These are phyloP conservation scores for Vanilla planifolia DNA, from an alignment of 106 monocot genomes.

Conservation along the genomic window DNA sequence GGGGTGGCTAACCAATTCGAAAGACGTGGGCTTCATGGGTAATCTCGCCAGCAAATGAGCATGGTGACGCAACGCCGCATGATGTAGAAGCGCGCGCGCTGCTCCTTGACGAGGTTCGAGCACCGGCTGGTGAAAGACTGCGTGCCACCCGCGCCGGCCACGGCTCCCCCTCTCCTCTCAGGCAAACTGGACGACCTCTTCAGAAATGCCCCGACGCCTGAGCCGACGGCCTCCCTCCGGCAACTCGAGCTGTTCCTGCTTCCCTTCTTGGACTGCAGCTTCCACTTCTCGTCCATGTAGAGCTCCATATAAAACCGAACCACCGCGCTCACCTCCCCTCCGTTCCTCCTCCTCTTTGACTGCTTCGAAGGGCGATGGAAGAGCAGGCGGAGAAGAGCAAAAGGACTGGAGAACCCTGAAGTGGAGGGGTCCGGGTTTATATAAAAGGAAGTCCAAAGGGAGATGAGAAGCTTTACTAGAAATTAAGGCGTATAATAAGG, in stretches of 20 bases:
- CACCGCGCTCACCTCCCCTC: no score
- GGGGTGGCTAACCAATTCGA: no score
- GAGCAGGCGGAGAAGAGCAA: neutral
- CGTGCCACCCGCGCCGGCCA: neutral
- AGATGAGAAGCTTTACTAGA: no score
- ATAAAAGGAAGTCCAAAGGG: no score
- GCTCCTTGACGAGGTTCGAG: slow-evolving; percentile 5
- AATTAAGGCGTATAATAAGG: no score
- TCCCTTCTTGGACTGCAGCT: slow-evolving; percentile 7
- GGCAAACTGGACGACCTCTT: slow-evolving; percentile 6
- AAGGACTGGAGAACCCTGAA: neutral
- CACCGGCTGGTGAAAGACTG: slow-evolving; percentile 3
- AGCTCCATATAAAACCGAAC: slow-evolving; percentile 11
- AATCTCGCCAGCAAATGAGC: slow-evolving; percentile 6
- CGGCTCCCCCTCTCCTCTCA: neutral
- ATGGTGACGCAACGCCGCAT: slow-evolving; percentile 1
- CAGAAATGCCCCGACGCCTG: neutral
- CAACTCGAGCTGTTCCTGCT: slow-evolving; percentile 1
- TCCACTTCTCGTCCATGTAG: slow-evolving; percentile 18
- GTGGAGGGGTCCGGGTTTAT: no score
- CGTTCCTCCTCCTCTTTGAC: no score
- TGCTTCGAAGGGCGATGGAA: no score
- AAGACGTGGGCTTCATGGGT: no score
- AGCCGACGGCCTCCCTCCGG: neutral
- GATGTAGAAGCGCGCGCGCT: slow-evolving; percentile 2